Evolutionary conservation across 163 green algal genomes (phyloP), one percentile per base, ranked within the genome.

Genomic region (Volvox carteri): DNA sequence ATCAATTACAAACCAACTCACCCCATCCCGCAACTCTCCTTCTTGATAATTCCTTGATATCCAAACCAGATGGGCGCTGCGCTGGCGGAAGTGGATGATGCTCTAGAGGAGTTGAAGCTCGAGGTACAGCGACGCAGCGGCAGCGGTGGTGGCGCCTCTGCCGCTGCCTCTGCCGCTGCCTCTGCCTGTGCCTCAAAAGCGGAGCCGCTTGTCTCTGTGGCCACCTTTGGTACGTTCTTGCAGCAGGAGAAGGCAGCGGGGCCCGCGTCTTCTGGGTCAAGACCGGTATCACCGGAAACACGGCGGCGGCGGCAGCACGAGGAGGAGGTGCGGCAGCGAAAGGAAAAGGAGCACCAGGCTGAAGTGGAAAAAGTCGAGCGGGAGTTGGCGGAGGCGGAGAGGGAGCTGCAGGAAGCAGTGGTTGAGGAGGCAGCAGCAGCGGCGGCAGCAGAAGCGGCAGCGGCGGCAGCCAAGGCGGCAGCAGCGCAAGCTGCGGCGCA

Each of bases 231-330:
- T n/a, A 44, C 44, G 25, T 81, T 81, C 46, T 12, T 65, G 44
- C 44, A 44, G 74, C 74, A 48, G 46, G 74, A 67, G 23, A 46
- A 28, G 33, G 30, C 35, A 6, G 72, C 7, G 6, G 72, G 48
- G 39, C 4, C 46, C 25, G n/a, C n/a, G n/a, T n/a, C n/a, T n/a
- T n/a, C n/a, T n/a, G n/a, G n/a, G n/a, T n/a, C n/a, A n/a, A 79
- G 18, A 42, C 72, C 72, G 8, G 41, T 23, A 33, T 12, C 30
- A 28, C 74, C 37, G 39, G 70, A 78, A 39, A 39, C 37, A 4
- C 56, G 44, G 46, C 74, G 74, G 28, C 74, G n/a, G 46, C 75
- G 16, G 30, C 50, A 70, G 44, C 73, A 81, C 42, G 42, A 83
- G 23, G 16, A 67, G 75, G 37, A 67, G n/a, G 7, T 30, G 75